These are phyloP conservation scores for Torulaspora maleeae DNA, from an alignment of 805 yeast genomes.

Conservation along the genomic window DNA sequence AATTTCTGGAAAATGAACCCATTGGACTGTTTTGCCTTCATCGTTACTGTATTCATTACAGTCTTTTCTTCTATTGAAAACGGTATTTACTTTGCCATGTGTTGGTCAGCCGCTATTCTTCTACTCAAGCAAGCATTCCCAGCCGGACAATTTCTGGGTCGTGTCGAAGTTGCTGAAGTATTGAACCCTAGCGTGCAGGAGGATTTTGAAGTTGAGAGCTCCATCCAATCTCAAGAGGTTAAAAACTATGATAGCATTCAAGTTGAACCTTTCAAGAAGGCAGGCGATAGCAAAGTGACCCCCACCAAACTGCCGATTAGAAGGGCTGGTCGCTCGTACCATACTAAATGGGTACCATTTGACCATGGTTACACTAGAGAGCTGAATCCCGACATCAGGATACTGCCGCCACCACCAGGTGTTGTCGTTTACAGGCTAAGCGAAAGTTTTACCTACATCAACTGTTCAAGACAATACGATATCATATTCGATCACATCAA, in stretches of 20 bases:
- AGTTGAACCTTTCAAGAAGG: slow-evolving; percentile 6
- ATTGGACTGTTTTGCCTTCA: slow-evolving; percentile 64
- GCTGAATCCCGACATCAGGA: slow-evolving; percentile 52
- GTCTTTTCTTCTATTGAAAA: slow-evolving; percentile 76
- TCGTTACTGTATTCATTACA: slow-evolving; percentile 67
- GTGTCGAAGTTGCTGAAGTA: slow-evolving; percentile 67
- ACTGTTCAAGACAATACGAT: slow-evolving; percentile 70
- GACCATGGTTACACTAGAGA: slow-evolving; percentile 36
- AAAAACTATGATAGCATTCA: slow-evolving; percentile 8
- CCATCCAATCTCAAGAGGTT: background rate
- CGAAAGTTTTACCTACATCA: slow-evolving; percentile 79
- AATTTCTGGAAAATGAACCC: slow-evolving; percentile 71
- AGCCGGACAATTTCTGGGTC: slow-evolving; percentile 76
- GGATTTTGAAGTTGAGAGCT: slow-evolving; percentile 7
- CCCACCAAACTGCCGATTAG: background rate
- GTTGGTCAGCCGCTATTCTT: slow-evolving; percentile 72
- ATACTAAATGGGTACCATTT: slow-evolving; percentile 68
- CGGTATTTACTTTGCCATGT: slow-evolving; percentile 87
- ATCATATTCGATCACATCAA: slow-evolving; percentile 62
- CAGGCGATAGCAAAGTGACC: slow-evolving; percentile 9
- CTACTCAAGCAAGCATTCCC: slow-evolving; percentile 77
- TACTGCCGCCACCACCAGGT: slow-evolving; percentile 84
- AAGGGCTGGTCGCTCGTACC: slow-evolving; percentile 38
- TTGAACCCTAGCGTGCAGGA: slow-evolving; percentile 50
- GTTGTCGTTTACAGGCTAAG: slow-evolving; percentile 78